Evolutionary conservation across 2,329 filamentous ascomycete genomes (phyloP).

Genomic region (Westerdykella aurantiaca): DNA sequence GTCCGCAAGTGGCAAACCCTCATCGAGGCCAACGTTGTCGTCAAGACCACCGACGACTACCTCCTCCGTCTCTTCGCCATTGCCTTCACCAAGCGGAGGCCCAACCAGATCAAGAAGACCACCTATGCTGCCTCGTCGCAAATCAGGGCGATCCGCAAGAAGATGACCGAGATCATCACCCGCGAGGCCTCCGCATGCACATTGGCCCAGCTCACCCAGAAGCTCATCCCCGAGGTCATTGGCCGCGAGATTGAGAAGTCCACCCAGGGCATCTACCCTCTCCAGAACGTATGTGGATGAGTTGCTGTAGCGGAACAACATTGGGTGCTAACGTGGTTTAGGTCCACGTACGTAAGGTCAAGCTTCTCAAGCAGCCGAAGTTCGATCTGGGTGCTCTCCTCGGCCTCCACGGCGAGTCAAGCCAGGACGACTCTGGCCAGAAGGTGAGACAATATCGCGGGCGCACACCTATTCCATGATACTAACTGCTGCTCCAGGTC

Average conservation of each 20-base stretch:
- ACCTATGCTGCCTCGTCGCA: conserved; percentile 96
- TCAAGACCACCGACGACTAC: conserved; percentile 99
- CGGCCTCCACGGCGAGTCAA: conserved; percentile 94
- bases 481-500: conserved; percentile 28
- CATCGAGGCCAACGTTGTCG: conserved; percentile 98
- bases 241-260: conserved; percentile 99
- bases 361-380: conserved; percentile 97
- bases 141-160: conserved; percentile 96
- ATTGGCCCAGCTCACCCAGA: conserved; percentile 91
- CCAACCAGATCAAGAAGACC: conserved; percentile 99
- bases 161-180: conserved; percentile 99
- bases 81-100: conserved; percentile 97
- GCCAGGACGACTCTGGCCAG: conserved; percentile 91
- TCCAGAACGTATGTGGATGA: conserved; percentile 74
- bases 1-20: conserved; percentile 99
- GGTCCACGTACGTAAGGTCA: conserved; percentile 99
- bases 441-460: conserved; percentile 57
- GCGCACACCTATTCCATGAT: not conserved
- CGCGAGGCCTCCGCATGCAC: conserved; percentile 93
- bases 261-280: conserved; percentile 98
- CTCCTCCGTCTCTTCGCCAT: conserved; percentile 98
- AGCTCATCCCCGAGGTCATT: conserved; percentile 99
- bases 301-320: conserved; percentile 9
- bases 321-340: conserved; percentile 39
- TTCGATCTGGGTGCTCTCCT: conserved; percentile 97